phyloP scores from a whole-genome alignment of 305 asterid genomes.

The Fraxinus platypoda region DNA sequence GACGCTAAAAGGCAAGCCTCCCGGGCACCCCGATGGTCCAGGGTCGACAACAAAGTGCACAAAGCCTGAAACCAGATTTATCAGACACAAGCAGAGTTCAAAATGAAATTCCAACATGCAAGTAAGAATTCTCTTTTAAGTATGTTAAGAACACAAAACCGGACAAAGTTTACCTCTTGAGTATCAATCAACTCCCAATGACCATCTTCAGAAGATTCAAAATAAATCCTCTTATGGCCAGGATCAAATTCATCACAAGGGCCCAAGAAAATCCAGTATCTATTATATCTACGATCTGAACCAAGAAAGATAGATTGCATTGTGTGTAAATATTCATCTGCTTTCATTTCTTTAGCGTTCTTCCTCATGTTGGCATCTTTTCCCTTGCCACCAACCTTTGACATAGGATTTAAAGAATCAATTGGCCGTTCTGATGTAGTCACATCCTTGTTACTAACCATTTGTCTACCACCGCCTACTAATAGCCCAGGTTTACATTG shows the following conservation, averaged over 20 bases:
- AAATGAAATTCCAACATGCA: slow-evolving; percentile 20
- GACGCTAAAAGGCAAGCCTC: slow-evolving; percentile 82
- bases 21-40: slow-evolving; percentile 80
- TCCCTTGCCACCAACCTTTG: slow-evolving; percentile 42
- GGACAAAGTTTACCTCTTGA: slow-evolving; percentile 56
- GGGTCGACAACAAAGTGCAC: slow-evolving; percentile 52
- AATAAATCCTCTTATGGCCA: slow-evolving; percentile 92
- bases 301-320: slow-evolving; percentile 96
- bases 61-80: slow-evolving; percentile 52
- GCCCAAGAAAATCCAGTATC: slow-evolving; percentile 97
- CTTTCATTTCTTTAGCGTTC: slow-evolving; percentile 39
- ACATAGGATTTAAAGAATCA: slow-evolving; percentile 64
- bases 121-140: neutral
- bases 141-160: slow-evolving; percentile 19
- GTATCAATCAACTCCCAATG: slow-evolving; percentile 92
- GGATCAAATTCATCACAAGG: slow-evolving; percentile 92
- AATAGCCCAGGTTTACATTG: slow-evolving; percentile 32
- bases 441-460: slow-evolving; percentile 27
- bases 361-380: slow-evolving; percentile 38
- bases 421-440: slow-evolving; percentile 52
- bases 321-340: slow-evolving; percentile 57
- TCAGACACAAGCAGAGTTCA: slow-evolving; percentile 26
- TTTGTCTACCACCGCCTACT: slow-evolving; percentile 36
- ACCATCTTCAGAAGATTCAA: slow-evolving; percentile 97
- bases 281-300: slow-evolving; percentile 95